These are phyloP conservation scores for Circinella umbellata DNA, from an alignment of 371 early-diverging fungal genomes.

Conservation along the genomic window DNA sequence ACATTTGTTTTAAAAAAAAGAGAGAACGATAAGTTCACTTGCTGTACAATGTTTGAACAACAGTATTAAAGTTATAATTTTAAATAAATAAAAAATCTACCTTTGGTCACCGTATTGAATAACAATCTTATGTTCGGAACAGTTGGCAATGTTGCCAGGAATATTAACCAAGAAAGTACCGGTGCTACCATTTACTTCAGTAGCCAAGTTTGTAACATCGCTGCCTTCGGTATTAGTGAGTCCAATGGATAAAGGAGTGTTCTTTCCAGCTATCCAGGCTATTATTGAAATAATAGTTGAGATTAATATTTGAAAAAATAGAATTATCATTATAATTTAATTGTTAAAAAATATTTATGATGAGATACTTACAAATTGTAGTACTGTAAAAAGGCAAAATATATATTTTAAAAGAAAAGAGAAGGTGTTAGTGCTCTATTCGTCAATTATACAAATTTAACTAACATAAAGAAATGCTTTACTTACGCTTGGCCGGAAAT, in stretches of 20 bases:
- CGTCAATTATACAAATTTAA: not conserved
- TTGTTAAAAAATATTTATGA: too few species aligned
- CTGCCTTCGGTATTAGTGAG: not conserved
- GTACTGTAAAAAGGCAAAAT: not conserved
- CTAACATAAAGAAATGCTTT: not conserved
- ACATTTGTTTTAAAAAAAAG: not conserved
- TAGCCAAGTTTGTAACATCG: not conserved
- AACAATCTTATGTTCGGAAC: conserved; percentile 4
- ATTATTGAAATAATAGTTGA: not conserved
- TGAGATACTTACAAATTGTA: not conserved
- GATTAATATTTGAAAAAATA: not conserved
- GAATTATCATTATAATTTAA: too few species aligned
- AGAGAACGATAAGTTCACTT: too few species aligned
- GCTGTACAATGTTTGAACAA: too few species aligned
- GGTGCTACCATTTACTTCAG: not conserved
- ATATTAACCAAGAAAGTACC: conserved; percentile 4
- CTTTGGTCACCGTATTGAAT: conserved; percentile 1
- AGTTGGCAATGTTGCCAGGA: conserved; percentile 2
- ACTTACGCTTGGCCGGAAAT: conserved; percentile 4
- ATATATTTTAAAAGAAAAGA: not conserved
- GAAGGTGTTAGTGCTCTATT: not conserved
- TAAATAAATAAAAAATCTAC: not conserved
- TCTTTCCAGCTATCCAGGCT: conserved; percentile 2
- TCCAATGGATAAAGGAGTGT: not conserved
- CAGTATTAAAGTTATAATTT: too few species aligned